Conservation (phyloP, 305 asterid species). For the Plantago rigida region DNA sequence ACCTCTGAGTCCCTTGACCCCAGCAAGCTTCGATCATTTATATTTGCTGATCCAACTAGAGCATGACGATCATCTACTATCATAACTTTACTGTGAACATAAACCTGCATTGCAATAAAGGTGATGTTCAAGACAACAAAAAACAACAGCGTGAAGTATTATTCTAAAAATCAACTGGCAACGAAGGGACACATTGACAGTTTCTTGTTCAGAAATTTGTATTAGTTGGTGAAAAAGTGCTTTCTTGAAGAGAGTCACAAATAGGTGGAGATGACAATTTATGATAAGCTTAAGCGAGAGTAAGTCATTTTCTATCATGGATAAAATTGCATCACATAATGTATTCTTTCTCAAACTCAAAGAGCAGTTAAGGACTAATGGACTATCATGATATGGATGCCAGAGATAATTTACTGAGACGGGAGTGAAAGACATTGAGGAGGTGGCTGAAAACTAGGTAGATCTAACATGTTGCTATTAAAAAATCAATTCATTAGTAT, state of each 20-base stretch:
- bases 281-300: too few species aligned
- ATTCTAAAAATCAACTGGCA: constrained; percentile 6
- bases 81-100: constrained; percentile 95
- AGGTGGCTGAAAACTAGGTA: too few species aligned
- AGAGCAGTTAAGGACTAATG: too few species aligned
- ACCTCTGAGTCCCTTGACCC: constrained; percentile 98
- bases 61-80: constrained; percentile 74
- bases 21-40: constrained; percentile 90
- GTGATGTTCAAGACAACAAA: constrained; percentile 6
- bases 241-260: too few species aligned
- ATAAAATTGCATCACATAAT: too few species aligned
- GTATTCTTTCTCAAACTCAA: too few species aligned
- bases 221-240: not conserved
- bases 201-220: not conserved
- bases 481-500: not conserved
- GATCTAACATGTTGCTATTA: not conserved
- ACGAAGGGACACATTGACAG: constrained; percentile 7
- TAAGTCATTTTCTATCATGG: too few species aligned
- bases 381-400: too few species aligned
- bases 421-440: too few species aligned
- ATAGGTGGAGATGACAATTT: too few species aligned
- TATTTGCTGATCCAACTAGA: constrained; percentile 80
- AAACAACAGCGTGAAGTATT: constrained; percentile 10
- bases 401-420: too few species aligned
- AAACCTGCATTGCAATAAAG: constrained; percentile 42